These are phyloP conservation scores for Verruconis gallopava DNA, from an alignment of 2,329 filamentous ascomycete genomes.

Conservation along the genomic window DNA sequence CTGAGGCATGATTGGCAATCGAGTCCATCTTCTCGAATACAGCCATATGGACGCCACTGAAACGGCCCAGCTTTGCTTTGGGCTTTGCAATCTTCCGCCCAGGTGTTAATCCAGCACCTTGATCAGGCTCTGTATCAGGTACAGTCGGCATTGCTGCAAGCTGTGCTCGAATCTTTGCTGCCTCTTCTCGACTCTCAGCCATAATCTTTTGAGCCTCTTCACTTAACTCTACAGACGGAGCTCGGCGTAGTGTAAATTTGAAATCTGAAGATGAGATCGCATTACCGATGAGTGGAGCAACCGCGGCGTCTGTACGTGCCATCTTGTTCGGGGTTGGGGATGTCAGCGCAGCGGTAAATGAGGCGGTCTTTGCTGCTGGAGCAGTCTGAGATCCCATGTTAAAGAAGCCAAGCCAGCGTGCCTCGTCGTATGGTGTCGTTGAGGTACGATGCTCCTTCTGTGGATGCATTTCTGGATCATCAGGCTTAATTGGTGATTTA, in stretches of 20 bases:
- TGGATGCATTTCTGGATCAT: constrained; percentile 80
- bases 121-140: constrained; percentile 34
- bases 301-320: not conserved
- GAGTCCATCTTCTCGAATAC: constrained; percentile 98
- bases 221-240: constrained; percentile 44
- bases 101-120: constrained; percentile 21
- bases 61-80: constrained; percentile 65
- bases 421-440: constrained; percentile 64
- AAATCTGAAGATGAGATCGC: constrained; percentile 43
- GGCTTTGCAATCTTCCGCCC: constrained; percentile 66
- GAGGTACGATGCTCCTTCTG: constrained; percentile 65
- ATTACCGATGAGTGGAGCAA: not conserved
- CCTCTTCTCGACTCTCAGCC: constrained; percentile 58
- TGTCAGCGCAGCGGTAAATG: constrained; percentile 15
- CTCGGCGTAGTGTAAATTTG: constrained; percentile 48
- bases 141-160: constrained; percentile 37
- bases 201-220: constrained; percentile 47
- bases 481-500: constrained; percentile 53
- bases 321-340: constrained; percentile 1
- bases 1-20: constrained; percentile 73
- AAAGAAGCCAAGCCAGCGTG: constrained; percentile 68
- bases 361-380: constrained; percentile 23
- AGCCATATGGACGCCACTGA: constrained; percentile 72
- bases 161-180: constrained; percentile 55
- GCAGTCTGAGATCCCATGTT: constrained; percentile 51